phyloP scores from a whole-genome alignment of 2,329 filamentous ascomycete species.

The Aspergillus arachidicola region DNA sequence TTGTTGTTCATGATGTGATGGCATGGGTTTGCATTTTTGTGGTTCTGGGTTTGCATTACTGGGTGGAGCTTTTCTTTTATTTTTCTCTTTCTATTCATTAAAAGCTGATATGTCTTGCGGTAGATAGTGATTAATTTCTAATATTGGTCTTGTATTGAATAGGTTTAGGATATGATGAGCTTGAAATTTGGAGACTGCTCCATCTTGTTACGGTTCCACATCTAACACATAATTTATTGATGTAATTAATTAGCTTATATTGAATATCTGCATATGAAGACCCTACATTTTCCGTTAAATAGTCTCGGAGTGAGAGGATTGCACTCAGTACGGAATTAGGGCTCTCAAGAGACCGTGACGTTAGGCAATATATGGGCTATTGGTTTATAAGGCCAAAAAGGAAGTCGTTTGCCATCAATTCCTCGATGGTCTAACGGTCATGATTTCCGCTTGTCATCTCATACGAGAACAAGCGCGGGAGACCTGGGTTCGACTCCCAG shows the following conservation, averaged over 20 bases:
- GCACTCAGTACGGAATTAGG: background rate
- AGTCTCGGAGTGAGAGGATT: too few species aligned
- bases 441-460: slow-evolving; percentile 20
- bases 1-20: background rate
- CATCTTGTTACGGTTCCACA: too few species aligned
- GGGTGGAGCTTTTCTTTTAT: background rate
- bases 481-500: slow-evolving; percentile 13
- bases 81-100: background rate
- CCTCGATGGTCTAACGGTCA: slow-evolving; percentile 21
- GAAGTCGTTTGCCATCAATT: slow-evolving; percentile 9
- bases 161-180: rapidly evolving
- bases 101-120: background rate
- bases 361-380: rapidly evolving
- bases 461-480: slow-evolving; percentile 5
- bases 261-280: background rate
- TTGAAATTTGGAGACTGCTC: too few species aligned
- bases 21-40: background rate
- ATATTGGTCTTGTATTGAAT: background rate
- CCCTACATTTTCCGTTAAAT: too few species aligned
- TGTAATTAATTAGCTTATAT: too few species aligned
- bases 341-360: background rate
- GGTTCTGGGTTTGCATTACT: background rate
- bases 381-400: background rate
- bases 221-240: too few species aligned
- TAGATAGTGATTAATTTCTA: background rate